Percentiles rank a stretch among this genome's conserved stretches.
phyloP scores from a whole-genome alignment of 2,329 filamentous ascomycete species.

The Chaetomiaceae sp. region DNA sequence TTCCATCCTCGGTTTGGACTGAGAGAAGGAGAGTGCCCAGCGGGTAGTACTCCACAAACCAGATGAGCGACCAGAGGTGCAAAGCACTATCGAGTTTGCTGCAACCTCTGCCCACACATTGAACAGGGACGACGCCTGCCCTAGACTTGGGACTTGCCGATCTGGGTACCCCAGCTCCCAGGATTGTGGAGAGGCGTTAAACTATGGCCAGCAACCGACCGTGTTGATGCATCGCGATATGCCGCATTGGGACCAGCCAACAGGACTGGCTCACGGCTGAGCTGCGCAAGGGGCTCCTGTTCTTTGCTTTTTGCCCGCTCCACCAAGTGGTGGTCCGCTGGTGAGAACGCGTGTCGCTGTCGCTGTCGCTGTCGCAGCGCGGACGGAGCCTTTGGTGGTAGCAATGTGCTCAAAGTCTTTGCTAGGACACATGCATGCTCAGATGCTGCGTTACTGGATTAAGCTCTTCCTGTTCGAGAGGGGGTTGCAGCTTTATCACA shows the following conservation, averaged over 20 bases:
- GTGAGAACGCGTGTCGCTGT: not conserved
- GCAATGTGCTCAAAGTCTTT: not conserved
- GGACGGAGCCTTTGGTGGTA: no score
- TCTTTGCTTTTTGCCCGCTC: conserved; percentile 1
- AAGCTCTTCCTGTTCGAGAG: not conserved
- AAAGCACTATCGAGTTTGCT: no score
- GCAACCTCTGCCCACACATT: not conserved
- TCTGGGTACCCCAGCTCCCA: not conserved
- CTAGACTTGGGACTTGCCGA: not conserved
- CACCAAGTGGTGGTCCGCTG: conserved; percentile 7
- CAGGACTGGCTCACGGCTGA: not conserved
- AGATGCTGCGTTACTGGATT: conserved; percentile 3
- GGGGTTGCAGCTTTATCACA: conserved; percentile 21
- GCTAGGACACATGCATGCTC: conserved; percentile 5
- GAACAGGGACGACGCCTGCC: not conserved
- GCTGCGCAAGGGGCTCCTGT: not conserved
- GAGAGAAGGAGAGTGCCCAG: not conserved
- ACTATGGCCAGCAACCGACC: not conserved
- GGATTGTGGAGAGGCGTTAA: not conserved
- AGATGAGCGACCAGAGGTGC: no score
- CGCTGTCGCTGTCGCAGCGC: no score
- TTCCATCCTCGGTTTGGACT: not conserved
- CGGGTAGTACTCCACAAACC: no score
- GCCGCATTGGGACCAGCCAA: not conserved
- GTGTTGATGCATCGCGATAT: not conserved